Conservation (phyloP, 371 early-diverging fungal species). For the Syncephalastrum racemosum region DNA sequence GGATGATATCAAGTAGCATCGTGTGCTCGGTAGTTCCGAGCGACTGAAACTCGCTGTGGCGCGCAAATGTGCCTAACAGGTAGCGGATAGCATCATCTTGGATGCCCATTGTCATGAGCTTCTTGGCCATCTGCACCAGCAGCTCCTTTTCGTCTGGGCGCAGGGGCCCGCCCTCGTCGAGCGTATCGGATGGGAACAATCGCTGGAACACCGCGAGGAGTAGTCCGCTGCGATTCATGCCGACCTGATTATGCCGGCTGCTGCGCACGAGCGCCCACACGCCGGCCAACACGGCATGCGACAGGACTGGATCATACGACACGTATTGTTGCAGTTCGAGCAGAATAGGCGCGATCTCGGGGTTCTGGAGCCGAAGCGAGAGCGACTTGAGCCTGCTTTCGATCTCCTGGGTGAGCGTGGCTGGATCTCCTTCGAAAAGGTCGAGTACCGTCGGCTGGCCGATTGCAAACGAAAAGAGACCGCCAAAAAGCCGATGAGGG, state of each 20-base stretch:
- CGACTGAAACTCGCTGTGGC: constrained; percentile 34
- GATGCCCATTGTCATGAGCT: constrained; percentile 66
- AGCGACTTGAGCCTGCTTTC: constrained; percentile 29
- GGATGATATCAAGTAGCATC: constrained; percentile 51
- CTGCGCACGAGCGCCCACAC: constrained; percentile 52
- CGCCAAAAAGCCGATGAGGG: constrained; percentile 53
- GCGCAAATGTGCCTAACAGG: constrained; percentile 40
- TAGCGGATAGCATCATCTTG: constrained; percentile 57
- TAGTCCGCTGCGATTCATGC: constrained; percentile 60
- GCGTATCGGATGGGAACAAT: constrained; percentile 33
- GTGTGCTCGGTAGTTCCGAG: constrained; percentile 7
- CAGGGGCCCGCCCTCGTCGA: constrained; percentile 11
- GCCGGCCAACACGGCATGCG: constrained; percentile 44
- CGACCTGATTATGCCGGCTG: constrained; percentile 64
- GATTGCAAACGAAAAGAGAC: constrained; percentile 63
- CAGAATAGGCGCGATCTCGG: constrained; percentile 57
- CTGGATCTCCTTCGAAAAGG: constrained; percentile 31
- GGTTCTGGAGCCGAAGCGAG: constrained; percentile 42
- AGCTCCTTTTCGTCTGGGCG: constrained; percentile 34
- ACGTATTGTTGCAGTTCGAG: constrained; percentile 50
- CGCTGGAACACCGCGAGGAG: constrained; percentile 52
- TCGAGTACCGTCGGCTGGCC: constrained; percentile 48
- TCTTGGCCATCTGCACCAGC: constrained; percentile 52
- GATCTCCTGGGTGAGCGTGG: constrained; percentile 10
- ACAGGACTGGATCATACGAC: constrained; percentile 36